Evolutionary conservation across 176 grass and related monocot genomes (phyloP).

Genomic region (Stipa capillata): DNA sequence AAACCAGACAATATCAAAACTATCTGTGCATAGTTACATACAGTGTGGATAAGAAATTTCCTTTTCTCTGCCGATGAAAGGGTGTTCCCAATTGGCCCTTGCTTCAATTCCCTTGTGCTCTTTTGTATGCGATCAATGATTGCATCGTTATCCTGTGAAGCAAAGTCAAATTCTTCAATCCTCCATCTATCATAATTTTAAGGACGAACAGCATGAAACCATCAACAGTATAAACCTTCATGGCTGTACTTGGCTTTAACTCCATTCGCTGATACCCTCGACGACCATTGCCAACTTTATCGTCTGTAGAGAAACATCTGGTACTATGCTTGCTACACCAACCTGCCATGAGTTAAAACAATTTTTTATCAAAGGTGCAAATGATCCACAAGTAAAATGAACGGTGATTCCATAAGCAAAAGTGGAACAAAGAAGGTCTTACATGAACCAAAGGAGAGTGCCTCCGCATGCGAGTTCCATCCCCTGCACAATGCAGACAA

Average conservation of each 20-base stretch:
- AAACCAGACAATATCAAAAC: neutral
- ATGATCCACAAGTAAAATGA: conserved; percentile 1
- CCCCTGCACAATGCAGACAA: neutral
- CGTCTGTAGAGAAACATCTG: conserved; percentile 9
- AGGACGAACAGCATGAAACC: neutral
- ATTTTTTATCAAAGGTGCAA: neutral
- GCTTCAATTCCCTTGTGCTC: conserved; percentile 27
- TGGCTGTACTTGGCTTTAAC: neutral
- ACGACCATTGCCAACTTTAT: neutral
- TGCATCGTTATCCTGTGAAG: conserved; percentile 8
- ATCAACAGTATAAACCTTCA: conserved; percentile 7
- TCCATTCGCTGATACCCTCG: neutral
- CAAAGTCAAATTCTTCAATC: neutral
- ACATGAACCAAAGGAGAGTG: neutral
- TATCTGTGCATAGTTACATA: conserved; percentile 37
- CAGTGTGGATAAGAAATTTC: conserved; percentile 70
- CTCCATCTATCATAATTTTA: neutral
- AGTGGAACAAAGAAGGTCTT: neutral
- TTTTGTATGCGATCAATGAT: conserved; percentile 31
- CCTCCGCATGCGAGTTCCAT: neutral
- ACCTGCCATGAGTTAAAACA: neutral
- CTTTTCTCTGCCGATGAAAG: conserved; percentile 56
- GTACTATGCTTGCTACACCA: conserved; percentile 11
- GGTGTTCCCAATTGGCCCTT: conserved; percentile 40
- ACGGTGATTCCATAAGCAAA: neutral